phyloP scores from a whole-genome alignment of 139 green algal genomes.

The Spirogloea muscicola region DNA sequence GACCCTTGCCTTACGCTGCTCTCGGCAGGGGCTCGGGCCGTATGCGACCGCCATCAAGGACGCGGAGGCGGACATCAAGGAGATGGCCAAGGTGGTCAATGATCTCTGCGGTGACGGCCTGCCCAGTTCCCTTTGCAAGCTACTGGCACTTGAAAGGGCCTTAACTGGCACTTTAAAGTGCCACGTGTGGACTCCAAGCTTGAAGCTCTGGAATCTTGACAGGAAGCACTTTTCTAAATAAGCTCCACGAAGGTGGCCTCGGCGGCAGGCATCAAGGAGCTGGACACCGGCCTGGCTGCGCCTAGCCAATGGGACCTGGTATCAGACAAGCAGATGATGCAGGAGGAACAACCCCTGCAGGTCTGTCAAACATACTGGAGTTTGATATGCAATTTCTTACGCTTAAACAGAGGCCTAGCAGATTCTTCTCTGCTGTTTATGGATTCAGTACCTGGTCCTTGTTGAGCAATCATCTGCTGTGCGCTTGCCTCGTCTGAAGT shows the following conservation, averaged over 20 bases:
- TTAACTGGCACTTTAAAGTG: not conserved
- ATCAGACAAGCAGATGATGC: slow-evolving; percentile 97
- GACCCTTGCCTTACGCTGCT: not conserved
- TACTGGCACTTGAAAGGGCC: not conserved
- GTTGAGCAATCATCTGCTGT: too few species aligned
- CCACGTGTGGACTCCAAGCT: not conserved
- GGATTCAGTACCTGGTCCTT: too few species aligned
- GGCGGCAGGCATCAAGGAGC: slow-evolving; percentile 80
- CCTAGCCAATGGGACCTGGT: slow-evolving; percentile 98
- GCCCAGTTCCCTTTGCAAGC: not conserved
- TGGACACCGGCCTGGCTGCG: slow-evolving; percentile 80
- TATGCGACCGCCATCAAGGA: slow-evolving; percentile 76
- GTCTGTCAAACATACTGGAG: slow-evolving; percentile 43
- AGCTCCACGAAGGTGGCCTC: not conserved
- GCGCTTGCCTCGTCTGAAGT: too few species aligned
- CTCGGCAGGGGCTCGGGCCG: slow-evolving; percentile 69
- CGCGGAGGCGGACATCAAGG: slow-evolving; percentile 75
- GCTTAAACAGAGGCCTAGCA: too few species aligned
- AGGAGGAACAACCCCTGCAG: slow-evolving; percentile 92
- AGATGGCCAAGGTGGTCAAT: slow-evolving; percentile 78
- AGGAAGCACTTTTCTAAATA: not conserved
- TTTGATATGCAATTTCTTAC: too few species aligned
- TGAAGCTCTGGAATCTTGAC: not conserved
- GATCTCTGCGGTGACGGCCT: slow-evolving; percentile 64
- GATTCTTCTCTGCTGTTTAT: too few species aligned